A percentile compares a stretch with the other conserved stretches of the same genome.
Evolutionary conservation across 805 yeast species (phyloP).

Genomic region (Metschnikowia gruessii): DNA sequence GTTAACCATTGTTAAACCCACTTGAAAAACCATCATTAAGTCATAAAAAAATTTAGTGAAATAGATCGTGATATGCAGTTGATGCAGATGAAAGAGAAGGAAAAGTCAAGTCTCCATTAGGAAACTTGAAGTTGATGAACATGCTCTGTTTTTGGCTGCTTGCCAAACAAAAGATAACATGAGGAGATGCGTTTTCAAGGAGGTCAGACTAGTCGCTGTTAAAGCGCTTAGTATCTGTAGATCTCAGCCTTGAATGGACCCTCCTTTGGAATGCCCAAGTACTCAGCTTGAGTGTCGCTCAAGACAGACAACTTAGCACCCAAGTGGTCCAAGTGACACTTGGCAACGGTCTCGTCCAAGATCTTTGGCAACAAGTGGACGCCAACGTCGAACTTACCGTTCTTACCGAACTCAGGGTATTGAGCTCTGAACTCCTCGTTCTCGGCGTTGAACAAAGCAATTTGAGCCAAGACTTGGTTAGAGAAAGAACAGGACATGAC

Average conservation of each 20-base stretch:
- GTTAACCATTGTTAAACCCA: slow-evolving; percentile 25
- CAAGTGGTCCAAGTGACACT: slow-evolving; percentile 91
- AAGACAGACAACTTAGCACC: slow-evolving; percentile 84
- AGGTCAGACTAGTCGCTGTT: neutral
- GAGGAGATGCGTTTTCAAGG: slow-evolving; percentile 16
- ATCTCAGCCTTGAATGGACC: slow-evolving; percentile 99
- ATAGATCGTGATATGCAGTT: slow-evolving; percentile 43
- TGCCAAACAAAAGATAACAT: neutral
- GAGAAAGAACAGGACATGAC: slow-evolving; percentile 99
- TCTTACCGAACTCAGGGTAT: slow-evolving; percentile 86
- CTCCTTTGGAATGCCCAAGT: slow-evolving; percentile 84
- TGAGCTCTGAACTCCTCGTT: slow-evolving; percentile 75
- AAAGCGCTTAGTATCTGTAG: slow-evolving; percentile 81
- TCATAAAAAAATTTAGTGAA: slow-evolving; percentile 14
- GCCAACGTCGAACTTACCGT: slow-evolving; percentile 87
- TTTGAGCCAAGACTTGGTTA: slow-evolving; percentile 98
- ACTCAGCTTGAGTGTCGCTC: slow-evolving; percentile 81
- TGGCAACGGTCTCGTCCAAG: slow-evolving; percentile 98
- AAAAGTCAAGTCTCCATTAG: slow-evolving; percentile 14
- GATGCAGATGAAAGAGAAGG: slow-evolving; percentile 37
- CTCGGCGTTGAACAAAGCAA: slow-evolving; percentile 71
- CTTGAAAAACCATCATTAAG: slow-evolving; percentile 24
- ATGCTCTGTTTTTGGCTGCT: neutral
- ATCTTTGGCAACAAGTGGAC: slow-evolving; percentile 97
- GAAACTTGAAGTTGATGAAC: neutral